Conservation (phyloP, 2,329 filamentous ascomycete genomes). For the Mycosphaerella arachidis region DNA sequence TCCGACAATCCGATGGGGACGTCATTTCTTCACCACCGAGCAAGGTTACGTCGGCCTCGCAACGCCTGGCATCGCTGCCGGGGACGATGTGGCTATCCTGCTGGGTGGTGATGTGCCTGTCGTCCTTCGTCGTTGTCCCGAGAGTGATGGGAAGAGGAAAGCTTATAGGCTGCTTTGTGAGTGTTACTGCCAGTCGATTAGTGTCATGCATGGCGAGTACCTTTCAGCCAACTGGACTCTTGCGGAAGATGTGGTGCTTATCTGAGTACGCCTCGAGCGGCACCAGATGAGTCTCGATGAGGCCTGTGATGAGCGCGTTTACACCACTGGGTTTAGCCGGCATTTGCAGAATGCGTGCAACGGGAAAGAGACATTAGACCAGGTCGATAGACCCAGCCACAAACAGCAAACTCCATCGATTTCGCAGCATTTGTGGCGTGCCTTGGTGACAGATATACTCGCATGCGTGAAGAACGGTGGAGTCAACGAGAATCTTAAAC, state of each 20-base stretch:
- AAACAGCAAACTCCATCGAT: too few relatives aligned
- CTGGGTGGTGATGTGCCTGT: constrained; percentile 30
- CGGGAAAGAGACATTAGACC: too few relatives aligned
- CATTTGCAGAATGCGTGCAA: too few relatives aligned
- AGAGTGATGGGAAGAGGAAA: constrained; percentile 13
- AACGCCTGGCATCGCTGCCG: constrained; percentile 21
- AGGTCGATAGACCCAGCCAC: too few relatives aligned
- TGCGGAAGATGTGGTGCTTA: constrained; percentile 26
- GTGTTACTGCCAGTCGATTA: constrained; percentile 23
- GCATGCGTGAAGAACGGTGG: too few relatives aligned
- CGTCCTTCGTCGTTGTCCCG: constrained; percentile 21
- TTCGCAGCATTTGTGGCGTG: too few relatives aligned
- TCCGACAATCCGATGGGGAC: constrained; percentile 24
- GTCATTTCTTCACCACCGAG: constrained; percentile 25
- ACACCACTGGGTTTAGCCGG: too few relatives aligned
- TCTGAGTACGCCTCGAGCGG: constrained; percentile 12
- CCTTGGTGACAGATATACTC: too few relatives aligned
- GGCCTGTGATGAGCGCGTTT: neutral
- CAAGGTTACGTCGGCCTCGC: constrained; percentile 25
- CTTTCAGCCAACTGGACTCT: constrained; percentile 15
- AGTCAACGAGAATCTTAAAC: too few relatives aligned
- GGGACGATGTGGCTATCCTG: constrained; percentile 25
- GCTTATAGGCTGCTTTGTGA: constrained; percentile 28
- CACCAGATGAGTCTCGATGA: neutral
- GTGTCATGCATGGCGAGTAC: constrained; percentile 27